These are phyloP conservation scores for Clarkia xantiana DNA, from an alignment of 345 rosid genomes.

Conservation along the genomic window DNA sequence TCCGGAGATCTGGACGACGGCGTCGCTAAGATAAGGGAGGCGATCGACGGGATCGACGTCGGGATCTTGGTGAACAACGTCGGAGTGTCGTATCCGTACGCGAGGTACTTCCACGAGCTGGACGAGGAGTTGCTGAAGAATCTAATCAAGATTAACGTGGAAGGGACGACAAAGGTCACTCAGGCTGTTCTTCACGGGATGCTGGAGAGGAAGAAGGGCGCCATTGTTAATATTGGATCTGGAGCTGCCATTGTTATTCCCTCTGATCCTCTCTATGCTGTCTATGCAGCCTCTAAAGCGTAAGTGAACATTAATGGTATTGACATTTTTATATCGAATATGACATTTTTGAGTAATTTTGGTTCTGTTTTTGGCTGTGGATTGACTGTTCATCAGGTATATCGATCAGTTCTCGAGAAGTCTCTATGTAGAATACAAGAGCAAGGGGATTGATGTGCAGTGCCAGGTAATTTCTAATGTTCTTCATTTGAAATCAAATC, in stretches of 20 bases:
- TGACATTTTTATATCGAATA: not conserved
- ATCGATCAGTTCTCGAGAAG: slow-evolving; percentile 86
- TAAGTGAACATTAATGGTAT: slow-evolving; percentile 15
- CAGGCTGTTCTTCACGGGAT: slow-evolving; percentile 68
- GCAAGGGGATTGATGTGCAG: slow-evolving; percentile 56
- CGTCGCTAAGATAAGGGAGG: slow-evolving; percentile 43
- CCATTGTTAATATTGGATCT: slow-evolving; percentile 89
- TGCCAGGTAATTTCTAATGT: slow-evolving; percentile 15
- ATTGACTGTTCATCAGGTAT: slow-evolving; percentile 32
- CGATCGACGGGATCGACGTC: slow-evolving; percentile 56
- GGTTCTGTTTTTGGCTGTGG: not conserved
- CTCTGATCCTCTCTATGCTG: slow-evolving; percentile 88
- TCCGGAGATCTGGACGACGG: slow-evolving; percentile 77
- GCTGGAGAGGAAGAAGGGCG: slow-evolving; percentile 78
- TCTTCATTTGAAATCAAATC: not conserved
- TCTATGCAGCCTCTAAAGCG: slow-evolving; percentile 91
- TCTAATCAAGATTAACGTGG: slow-evolving; percentile 66
- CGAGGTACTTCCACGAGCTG: slow-evolving; percentile 84
- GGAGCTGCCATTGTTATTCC: slow-evolving; percentile 86
- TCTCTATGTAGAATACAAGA: slow-evolving; percentile 85
- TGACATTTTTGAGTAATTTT: not conserved
- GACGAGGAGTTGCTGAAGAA: slow-evolving; percentile 50
- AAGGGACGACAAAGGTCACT: slow-evolving; percentile 88
- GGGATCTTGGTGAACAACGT: slow-evolving; percentile 82
- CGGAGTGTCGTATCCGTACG: slow-evolving; percentile 87